Conservation (phyloP, 148 eudicot genomes). For the Bassia scoparia region DNA sequence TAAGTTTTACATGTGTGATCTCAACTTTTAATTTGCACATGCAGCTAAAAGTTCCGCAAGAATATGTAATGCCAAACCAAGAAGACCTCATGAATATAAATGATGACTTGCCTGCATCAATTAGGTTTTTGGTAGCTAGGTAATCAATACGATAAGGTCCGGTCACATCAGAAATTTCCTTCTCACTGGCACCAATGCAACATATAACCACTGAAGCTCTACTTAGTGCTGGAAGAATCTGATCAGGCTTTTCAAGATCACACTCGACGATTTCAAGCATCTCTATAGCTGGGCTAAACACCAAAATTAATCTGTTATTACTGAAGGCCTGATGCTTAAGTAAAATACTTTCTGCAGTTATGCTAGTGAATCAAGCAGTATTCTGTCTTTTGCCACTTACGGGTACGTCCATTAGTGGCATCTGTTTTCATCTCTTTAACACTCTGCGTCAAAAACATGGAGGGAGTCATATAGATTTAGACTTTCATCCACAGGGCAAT, state of each 20-base stretch:
- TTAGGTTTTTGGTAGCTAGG: constrained; percentile 71
- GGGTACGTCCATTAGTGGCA: constrained; percentile 35
- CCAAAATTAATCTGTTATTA: constrained; percentile 52
- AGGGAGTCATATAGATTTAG: not conserved
- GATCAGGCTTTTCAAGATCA: constrained; percentile 64
- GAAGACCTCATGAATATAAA: constrained; percentile 5
- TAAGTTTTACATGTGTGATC: not conserved
- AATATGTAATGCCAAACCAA: not conserved
- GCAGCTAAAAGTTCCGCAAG: constrained; percentile 6
- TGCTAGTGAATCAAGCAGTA: not conserved
- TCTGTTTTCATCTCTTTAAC: constrained; percentile 58
- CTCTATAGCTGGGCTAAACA: constrained; percentile 97
- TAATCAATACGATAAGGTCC: constrained; percentile 92
- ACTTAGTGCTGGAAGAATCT: constrained; percentile 63
- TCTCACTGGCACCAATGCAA: constrained; percentile 95
- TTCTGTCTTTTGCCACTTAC: constrained; percentile 41
- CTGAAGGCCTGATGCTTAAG: constrained; percentile 3
- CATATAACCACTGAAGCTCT: constrained; percentile 73
- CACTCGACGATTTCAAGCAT: constrained; percentile 87
- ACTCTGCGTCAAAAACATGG: constrained; percentile 43
- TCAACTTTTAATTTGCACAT: not conserved
- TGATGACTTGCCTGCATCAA: constrained; percentile 68
- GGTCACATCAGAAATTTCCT: constrained; percentile 76
- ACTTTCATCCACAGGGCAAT: not conserved
- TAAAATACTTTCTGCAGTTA: not conserved